phyloP scores from a whole-genome alignment of 352 stramenopile species.

The Pythium inflatum region DNA sequence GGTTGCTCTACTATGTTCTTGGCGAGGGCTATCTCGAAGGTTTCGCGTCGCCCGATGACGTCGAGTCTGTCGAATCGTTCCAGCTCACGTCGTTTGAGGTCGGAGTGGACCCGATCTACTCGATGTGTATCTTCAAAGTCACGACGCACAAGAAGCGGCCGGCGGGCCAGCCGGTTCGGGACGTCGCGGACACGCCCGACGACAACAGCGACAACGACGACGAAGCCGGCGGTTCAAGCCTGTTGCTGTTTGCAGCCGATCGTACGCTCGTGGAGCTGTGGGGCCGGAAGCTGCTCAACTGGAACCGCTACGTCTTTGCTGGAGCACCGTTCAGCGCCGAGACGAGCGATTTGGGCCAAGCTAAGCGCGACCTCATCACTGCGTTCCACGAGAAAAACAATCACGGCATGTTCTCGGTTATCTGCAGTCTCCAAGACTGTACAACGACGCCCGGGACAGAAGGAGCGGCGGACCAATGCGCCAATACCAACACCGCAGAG shows the following conservation, averaged over 20 bases:
- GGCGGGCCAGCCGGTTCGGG: not conserved
- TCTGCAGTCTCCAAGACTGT: conserved; percentile 22
- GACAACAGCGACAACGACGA: conserved; percentile 40
- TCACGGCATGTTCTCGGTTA: conserved; percentile 24
- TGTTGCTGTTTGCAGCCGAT: conserved; percentile 59
- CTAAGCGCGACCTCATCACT: conserved; percentile 39
- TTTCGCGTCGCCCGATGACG: conserved; percentile 44
- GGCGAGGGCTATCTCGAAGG: conserved; percentile 66
- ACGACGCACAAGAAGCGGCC: conserved; percentile 37
- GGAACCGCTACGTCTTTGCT: conserved; percentile 71
- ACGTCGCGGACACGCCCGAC: not conserved
- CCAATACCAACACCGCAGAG: too few relatives aligned
- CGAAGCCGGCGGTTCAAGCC: conserved; percentile 14
- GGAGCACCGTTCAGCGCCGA: conserved; percentile 12
- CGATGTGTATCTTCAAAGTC: conserved; percentile 68
- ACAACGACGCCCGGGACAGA: not conserved
- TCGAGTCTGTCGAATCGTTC: conserved; percentile 55
- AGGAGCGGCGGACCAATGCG: too few relatives aligned
- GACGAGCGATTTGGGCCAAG: conserved; percentile 24
- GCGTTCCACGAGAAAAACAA: conserved; percentile 38
- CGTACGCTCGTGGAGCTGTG: conserved; percentile 56
- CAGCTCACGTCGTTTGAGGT: conserved; percentile 63
- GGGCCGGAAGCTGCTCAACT: conserved; percentile 64
- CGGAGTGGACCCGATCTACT: conserved; percentile 67
- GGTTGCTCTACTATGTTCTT: conserved; percentile 68